Conservation (phyloP, 495 filamentous ascomycete genomes). For the Lichina pygmaea region DNA sequence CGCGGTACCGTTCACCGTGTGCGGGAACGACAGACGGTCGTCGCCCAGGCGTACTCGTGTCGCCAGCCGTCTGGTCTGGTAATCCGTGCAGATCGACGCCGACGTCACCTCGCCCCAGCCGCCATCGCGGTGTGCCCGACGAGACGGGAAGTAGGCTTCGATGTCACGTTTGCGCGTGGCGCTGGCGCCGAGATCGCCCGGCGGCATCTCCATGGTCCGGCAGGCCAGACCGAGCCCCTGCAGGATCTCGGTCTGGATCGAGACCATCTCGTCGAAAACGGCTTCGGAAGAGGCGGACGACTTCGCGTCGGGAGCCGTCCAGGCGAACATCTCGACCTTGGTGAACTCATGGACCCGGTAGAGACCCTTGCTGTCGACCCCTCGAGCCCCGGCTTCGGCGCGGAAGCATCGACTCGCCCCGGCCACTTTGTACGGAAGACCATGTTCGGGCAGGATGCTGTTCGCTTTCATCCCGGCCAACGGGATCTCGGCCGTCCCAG, state of each 20-base stretch:
- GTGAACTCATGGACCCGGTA: constrained; percentile 99
- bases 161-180: constrained; percentile 75
- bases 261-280: constrained; percentile 59
- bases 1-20: constrained; percentile 85
- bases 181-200: constrained; percentile 62
- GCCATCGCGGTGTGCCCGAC: constrained; percentile 31
- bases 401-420: constrained; percentile 75
- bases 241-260: constrained; percentile 65
- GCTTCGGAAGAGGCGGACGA: constrained; percentile 8
- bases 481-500: constrained; percentile 83
- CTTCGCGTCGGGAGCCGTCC: constrained; percentile 28
- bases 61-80: constrained; percentile 60
- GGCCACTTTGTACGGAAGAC: constrained; percentile 52
- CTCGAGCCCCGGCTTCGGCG: constrained; percentile 76
- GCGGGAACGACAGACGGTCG: constrained; percentile 21
- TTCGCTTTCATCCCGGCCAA: constrained; percentile 75
- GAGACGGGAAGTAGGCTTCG: constrained; percentile 77
- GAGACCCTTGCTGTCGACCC: constrained; percentile 73
- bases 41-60: constrained; percentile 33
- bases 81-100: constrained; percentile 79
- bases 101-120: constrained; percentile 91
- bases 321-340: constrained; percentile 92
- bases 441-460: constrained; percentile 27
- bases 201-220: constrained; percentile 80
- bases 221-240: constrained; percentile 51